A percentile compares a stretch with the other conserved stretches of the same genome.
These are phyloP conservation scores for Myriosclerotinia scirpicola DNA, from an alignment of 2,329 filamentous ascomycete species.

Conservation along the genomic window DNA sequence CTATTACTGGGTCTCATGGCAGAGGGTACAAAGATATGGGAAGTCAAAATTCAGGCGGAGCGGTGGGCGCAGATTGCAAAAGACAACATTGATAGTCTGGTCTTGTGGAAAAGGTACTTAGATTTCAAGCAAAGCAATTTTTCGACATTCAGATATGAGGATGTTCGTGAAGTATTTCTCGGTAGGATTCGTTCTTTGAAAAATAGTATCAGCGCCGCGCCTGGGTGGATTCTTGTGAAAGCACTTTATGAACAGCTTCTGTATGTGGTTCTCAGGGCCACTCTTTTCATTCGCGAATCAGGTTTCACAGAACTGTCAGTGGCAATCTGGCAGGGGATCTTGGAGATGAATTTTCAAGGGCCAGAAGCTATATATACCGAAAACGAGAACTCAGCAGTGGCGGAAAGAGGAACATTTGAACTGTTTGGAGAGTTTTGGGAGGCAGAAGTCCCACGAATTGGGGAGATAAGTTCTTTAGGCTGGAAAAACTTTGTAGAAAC, in stretches of 20 bases:
- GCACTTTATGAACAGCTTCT: conserved; percentile 48
- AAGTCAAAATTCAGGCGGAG: conserved; percentile 55
- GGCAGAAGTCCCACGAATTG: conserved; percentile 74
- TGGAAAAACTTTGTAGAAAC: conserved; percentile 60
- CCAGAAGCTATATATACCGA: conserved; percentile 43
- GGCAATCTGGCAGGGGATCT: conserved; percentile 77
- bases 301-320: conserved; percentile 77
- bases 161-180: conserved; percentile 59
- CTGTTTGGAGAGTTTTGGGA: conserved; percentile 81
- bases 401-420: conserved; percentile 27
- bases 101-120: conserved; percentile 72
- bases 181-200: conserved; percentile 55
- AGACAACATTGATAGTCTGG: conserved; percentile 56
- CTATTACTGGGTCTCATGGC: conserved; percentile 69
- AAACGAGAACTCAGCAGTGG: conserved; percentile 22
- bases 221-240: conserved; percentile 19
- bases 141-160: conserved; percentile 65
- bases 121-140: conserved; percentile 71
- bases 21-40: conserved; percentile 76
- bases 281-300: conserved; percentile 69
- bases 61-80: conserved; percentile 66
- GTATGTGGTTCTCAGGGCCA: conserved; percentile 74
- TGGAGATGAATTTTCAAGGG: conserved; percentile 69
- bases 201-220: conserved; percentile 28
- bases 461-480: conserved; percentile 68